Conservation (phyloP, 2,329 filamentous ascomycete species). For the Alternaria brassicicola region DNA sequence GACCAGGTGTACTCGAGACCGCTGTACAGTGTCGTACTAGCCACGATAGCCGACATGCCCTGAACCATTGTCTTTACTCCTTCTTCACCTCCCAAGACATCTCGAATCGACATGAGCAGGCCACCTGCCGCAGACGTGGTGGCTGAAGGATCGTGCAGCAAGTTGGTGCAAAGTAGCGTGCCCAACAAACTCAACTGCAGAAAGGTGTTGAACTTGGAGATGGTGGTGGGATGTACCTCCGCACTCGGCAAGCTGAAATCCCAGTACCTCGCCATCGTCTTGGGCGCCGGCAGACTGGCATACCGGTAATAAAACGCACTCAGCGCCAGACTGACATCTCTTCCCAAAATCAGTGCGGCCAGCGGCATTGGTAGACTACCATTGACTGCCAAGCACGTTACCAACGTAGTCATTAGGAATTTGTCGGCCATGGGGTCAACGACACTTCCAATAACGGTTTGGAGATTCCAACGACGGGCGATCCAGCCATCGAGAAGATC, state of each 20-base stretch:
- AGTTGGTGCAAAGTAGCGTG: slow-evolving; percentile 78
- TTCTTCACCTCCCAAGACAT: slow-evolving; percentile 36
- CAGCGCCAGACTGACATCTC: slow-evolving; percentile 81
- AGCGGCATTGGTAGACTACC: slow-evolving; percentile 85
- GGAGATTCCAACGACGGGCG: slow-evolving; percentile 81
- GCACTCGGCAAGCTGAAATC: slow-evolving; percentile 92
- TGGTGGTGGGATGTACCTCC: slow-evolving; percentile 80
- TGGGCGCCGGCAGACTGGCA: slow-evolving; percentile 90
- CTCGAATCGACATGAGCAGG: slow-evolving; percentile 32
- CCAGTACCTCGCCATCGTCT: slow-evolving; percentile 93
- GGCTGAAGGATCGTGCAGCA: slow-evolving; percentile 64
- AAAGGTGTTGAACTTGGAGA: slow-evolving; percentile 91
- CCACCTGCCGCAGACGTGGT: slow-evolving; percentile 56
- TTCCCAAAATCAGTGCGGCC: slow-evolving; percentile 85
- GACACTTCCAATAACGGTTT: slow-evolving; percentile 92
- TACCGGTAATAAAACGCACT: slow-evolving; percentile 94
- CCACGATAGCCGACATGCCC: slow-evolving; percentile 75
- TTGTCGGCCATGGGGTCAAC: slow-evolving; percentile 95
- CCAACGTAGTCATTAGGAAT: slow-evolving; percentile 89
- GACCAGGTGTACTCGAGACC: slow-evolving; percentile 89
- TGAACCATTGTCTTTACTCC: slow-evolving; percentile 46
- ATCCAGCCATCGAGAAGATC: slow-evolving; percentile 95
- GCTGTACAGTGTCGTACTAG: slow-evolving; percentile 89
- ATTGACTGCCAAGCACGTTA: slow-evolving; percentile 82
- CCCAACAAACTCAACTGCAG: slow-evolving; percentile 88